phyloP scores from a whole-genome alignment of 2,329 filamentous ascomycete species.

The Lachnellula occidentalis region DNA sequence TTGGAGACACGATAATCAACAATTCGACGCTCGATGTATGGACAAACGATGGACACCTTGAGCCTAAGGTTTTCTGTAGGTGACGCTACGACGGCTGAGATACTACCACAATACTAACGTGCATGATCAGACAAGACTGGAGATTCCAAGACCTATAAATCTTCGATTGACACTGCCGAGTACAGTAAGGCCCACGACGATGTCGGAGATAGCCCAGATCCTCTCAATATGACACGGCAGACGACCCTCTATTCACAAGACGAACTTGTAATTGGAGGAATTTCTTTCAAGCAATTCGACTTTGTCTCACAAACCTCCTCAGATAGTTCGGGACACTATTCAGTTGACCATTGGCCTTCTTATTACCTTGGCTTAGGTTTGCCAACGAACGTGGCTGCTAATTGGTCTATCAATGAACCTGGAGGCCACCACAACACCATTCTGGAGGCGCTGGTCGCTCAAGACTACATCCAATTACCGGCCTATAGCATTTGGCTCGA shows the following conservation, averaged over 20 bases:
- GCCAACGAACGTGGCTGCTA: background rate
- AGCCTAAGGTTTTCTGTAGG: background rate
- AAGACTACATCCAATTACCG: background rate
- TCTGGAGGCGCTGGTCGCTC: background rate
- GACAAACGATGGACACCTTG: background rate
- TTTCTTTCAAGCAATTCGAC: background rate
- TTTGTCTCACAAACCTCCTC: background rate
- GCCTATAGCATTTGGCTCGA: slow-evolving; percentile 1
- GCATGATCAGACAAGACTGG: background rate
- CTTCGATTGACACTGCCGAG: background rate
- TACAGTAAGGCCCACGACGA: background rate
- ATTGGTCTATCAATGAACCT: background rate
- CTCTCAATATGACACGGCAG: background rate
- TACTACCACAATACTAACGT: background rate
- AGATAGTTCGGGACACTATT: background rate
- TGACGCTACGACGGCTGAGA: background rate
- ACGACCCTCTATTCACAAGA: background rate
- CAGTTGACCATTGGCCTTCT: background rate
- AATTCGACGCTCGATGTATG: background rate
- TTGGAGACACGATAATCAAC: background rate
- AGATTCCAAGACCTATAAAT: background rate
- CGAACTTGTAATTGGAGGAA: background rate
- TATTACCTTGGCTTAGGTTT: background rate
- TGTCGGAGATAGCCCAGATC: background rate
- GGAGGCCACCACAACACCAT: background rate